A percentile compares a stretch with the other conserved stretches of the same genome.
Conservation (phyloP, 177 flowering plant genomes). For the Vitis hybrid region DNA sequence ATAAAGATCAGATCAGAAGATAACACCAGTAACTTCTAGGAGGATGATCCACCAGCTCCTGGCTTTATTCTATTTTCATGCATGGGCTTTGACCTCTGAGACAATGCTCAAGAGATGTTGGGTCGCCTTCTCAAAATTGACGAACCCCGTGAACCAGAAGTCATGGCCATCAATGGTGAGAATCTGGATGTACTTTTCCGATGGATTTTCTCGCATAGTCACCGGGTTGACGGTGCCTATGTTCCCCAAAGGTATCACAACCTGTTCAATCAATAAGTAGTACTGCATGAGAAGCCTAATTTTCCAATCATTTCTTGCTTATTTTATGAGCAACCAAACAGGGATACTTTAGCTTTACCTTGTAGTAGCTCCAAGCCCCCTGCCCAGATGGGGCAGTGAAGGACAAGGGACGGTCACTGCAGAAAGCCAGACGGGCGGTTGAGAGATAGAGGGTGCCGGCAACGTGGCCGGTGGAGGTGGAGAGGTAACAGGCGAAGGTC, state of each 20-base stretch:
- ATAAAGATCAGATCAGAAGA: too few relatives aligned
- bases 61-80: neutral
- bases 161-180: conserved; percentile 59
- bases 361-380: conserved; percentile 49
- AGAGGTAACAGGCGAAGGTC: conserved; percentile 75
- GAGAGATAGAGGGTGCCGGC: conserved; percentile 81
- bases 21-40: too few relatives aligned
- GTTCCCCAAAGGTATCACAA: conserved; percentile 50
- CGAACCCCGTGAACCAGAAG: conserved; percentile 85
- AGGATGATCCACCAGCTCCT: neutral
- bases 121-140: conserved; percentile 60
- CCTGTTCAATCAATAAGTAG: conserved; percentile 31
- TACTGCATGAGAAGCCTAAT: too few relatives aligned
- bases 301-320: neutral
- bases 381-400: conserved; percentile 72
- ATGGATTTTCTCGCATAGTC: conserved; percentile 37
- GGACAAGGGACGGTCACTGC: conserved; percentile 72
- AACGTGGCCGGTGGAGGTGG: conserved; percentile 78
- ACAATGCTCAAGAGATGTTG: conserved; percentile 35
- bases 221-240: conserved; percentile 53
- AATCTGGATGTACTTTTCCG: conserved; percentile 68
- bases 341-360: too few relatives aligned
- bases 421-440: conserved; percentile 55
- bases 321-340: neutral
- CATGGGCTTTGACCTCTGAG: conserved; percentile 17